These are phyloP conservation scores for Talaromyces verruculosus DNA, from an alignment of 2,329 filamentous ascomycete genomes.

Conservation along the genomic window DNA sequence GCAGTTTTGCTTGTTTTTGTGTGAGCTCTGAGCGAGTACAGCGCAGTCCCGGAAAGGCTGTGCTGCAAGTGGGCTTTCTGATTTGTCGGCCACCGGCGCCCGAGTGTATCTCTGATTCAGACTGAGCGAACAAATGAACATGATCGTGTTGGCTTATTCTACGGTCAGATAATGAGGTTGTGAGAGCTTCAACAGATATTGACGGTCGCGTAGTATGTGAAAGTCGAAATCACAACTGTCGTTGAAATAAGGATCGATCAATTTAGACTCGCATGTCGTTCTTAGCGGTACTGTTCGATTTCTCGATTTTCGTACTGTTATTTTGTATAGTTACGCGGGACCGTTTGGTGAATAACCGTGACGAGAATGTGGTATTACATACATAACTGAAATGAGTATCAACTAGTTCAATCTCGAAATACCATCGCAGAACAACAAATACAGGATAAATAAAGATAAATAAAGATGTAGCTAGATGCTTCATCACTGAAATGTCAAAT, in stretches of 20 bases:
- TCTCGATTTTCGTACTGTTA: slow-evolving; percentile 7
- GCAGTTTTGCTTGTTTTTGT: not conserved
- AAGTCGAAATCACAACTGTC: not conserved
- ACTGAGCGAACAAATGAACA: not conserved
- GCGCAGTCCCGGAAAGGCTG: slow-evolving; percentile 9
- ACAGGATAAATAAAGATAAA: slow-evolving; percentile 19
- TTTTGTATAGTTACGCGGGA: slow-evolving; percentile 9
- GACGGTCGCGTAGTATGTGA: not conserved
- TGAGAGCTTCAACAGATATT: not conserved
- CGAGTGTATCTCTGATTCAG: not conserved
- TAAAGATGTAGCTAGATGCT: not conserved
- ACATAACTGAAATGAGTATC: slow-evolving; percentile 16
- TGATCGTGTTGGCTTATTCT: not conserved
- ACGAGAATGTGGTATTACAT: slow-evolving; percentile 21
- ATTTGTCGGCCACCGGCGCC: slow-evolving; percentile 17
- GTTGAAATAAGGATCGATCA: slow-evolving; percentile 10
- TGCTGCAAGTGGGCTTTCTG: slow-evolving; percentile 1
- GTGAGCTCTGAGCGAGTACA: not conserved
- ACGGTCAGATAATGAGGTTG: not conserved
- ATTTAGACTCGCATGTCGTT: slow-evolving; percentile 13
- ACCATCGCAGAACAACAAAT: slow-evolving; percentile 19
- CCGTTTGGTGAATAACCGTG: slow-evolving; percentile 17
- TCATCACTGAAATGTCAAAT: not conserved
- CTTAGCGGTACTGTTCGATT: slow-evolving; percentile 16
- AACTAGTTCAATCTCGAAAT: slow-evolving; percentile 21